Base-by-base conservation (phyloP, 1,139 yeast genomes). In the Suzukiozyma palmioleophila region DNA sequence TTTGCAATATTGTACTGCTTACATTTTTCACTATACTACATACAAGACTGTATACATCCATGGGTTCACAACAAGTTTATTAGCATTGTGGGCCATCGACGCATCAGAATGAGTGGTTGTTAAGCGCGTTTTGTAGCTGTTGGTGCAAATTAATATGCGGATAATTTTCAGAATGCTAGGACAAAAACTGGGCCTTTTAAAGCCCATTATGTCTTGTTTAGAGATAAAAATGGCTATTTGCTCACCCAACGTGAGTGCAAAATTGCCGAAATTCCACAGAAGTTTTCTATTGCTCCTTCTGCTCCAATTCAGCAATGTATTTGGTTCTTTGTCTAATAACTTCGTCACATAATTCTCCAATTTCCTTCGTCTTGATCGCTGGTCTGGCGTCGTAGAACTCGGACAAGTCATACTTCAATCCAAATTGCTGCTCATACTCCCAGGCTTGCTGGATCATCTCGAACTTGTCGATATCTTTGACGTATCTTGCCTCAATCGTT, bases 391-490 rank as follows among this genome's bases (percentile, higher is more conserved):
- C 53, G 66, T 81, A 80, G 54, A 92, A 90, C 52, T 87, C 90
- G 38, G 73, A 67, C 49, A 90, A 69, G 50, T 79, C 73, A 48
- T 77, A 77, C 39, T 62, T 60, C 39, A 81, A 74, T 5, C 79
- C 75, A 52, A 68, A 74, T 46, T 71, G 69, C 52, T 78, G 82
- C 61, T 89, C 96, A 55, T 89, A 92, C 60, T 90, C 97, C 68
- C 85, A 81, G 16, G 95, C 85, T 62, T 92, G 97, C 48, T 86
- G 77, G 49, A 90, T 69, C 79, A 92, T 81, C 64, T 92, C 98
- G 55, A 80, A 87, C 72, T 92, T 92, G 62, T 92, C 98, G 43
- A 92, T 80, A 59, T 92, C 97, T 62, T 92, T 92, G 43, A 89
- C 96, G 53, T 86, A 87, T 41, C 83, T 73, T 5, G 97, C 96